phyloP scores from a whole-genome alignment of 139 green algal species.

The Mesotaenium endlicherianum region DNA sequence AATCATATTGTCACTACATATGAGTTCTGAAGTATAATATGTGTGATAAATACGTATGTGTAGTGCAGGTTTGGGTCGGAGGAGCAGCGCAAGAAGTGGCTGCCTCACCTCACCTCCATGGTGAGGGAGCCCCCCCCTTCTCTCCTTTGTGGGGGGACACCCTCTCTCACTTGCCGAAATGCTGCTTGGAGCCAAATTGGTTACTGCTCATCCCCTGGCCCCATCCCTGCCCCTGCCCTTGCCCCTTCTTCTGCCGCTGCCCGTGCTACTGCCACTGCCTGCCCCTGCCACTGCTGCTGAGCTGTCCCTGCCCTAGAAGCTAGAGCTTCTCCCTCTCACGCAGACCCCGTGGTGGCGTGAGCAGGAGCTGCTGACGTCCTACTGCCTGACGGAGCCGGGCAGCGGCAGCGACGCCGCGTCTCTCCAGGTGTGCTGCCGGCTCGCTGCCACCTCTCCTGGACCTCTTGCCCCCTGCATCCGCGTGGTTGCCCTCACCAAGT shows the following conservation, averaged over 20 bases:
- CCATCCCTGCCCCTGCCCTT: neutral
- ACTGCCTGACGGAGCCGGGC: slow-evolving; percentile 80
- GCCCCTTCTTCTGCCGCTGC: neutral
- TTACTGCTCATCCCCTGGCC: neutral
- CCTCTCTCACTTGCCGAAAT: neutral
- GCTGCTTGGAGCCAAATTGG: neutral
- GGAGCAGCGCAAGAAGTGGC: slow-evolving; percentile 55
- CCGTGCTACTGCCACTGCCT: neutral
- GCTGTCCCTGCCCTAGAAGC: neutral
- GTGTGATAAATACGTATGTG: no score
- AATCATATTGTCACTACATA: no score
- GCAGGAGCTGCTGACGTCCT: slow-evolving; percentile 70
- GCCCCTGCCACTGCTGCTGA: neutral
- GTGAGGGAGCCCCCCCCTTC: slow-evolving; percentile 23
- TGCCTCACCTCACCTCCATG: slow-evolving; percentile 58
- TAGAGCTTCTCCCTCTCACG: slow-evolving; percentile 35
- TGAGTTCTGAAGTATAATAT: no score
- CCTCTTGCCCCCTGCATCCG: neutral
- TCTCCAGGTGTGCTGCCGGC: slow-evolving; percentile 47
- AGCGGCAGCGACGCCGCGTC: slow-evolving; percentile 71
- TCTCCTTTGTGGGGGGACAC: neutral
- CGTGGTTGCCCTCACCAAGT: neutral
- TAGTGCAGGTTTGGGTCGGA: slow-evolving; percentile 56
- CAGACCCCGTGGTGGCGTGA: no score
- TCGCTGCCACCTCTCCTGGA: neutral